phyloP scores from a whole-genome alignment of 441 rosid genomes.

The Euphorbia celastroides region DNA sequence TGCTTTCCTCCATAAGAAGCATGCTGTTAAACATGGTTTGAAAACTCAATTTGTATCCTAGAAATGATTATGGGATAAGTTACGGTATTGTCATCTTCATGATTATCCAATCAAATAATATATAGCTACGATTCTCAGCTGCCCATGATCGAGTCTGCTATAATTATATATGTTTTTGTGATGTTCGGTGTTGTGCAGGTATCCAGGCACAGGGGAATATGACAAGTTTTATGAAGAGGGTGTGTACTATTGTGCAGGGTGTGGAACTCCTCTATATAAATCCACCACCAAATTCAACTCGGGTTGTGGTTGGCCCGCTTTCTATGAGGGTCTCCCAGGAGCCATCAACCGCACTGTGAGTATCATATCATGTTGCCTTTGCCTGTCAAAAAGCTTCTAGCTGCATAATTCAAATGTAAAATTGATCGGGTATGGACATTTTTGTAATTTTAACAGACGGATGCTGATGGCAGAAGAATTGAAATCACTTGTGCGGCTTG shows the following conservation, averaged over 20 bases:
- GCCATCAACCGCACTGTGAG: constrained; percentile 67
- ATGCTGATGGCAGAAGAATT: constrained; percentile 74
- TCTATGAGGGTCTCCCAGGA: constrained; percentile 85
- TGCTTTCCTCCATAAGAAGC: no score
- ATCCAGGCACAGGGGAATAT: constrained; percentile 84
- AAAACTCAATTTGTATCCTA: background rate
- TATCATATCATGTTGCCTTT: no score
- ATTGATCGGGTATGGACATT: constrained; percentile 1
- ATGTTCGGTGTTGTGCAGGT: constrained; percentile 32
- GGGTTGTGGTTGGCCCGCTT: constrained; percentile 97
- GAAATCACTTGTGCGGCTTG: constrained; percentile 94
- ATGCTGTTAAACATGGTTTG: background rate
- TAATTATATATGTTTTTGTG: background rate
- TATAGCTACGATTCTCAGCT: background rate
- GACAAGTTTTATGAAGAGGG: constrained; percentile 64
- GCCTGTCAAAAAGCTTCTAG: background rate
- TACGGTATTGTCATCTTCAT: background rate
- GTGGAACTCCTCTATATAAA: constrained; percentile 78
- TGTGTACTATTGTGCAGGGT: constrained; percentile 69
- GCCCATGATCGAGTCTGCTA: background rate
- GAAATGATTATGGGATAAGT: background rate
- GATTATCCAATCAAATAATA: background rate
- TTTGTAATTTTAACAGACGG: constrained; percentile 42
- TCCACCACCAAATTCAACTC: constrained; percentile 79
- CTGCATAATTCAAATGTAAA: background rate